Evolutionary conservation across 306 rosid species (phyloP), one percentile per base, ranked within the genome.

Genomic region (Prunus padus): DNA sequence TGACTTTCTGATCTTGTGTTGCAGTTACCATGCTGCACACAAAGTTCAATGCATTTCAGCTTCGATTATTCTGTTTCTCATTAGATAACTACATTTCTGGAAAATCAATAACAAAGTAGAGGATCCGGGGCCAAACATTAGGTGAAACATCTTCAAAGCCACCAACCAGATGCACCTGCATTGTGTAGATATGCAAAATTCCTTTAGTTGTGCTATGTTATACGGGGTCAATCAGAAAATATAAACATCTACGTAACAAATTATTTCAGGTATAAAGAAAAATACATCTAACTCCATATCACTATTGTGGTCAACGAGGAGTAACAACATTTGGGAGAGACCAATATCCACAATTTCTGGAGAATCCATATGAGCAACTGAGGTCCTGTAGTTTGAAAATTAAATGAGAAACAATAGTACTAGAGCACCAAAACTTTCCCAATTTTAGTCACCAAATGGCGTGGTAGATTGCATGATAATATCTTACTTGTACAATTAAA

Each of bases 331-430:
- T 66, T 94, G 98, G 63, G 89, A 82, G 71, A 94, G 74, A 60
- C 97, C 98, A 66, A 4, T 84, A 71, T 88, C 93, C 65, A 94
- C 93, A 82, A 92, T 71, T 0, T 82, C 10, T 12, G 96, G 95
- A 63, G 94, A 94, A 84, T 92, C 98, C 89, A 94, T 74, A 85
- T 91, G 98, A 0, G 93, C 88, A 81, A 94, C 84, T 9, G 97
- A 88, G 18, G 85, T 86, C 91, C 96, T 90, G 86, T 70, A 57
- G 28, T 40, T 50, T 15, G 69, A 67, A 55, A 75, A n/a, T 20
- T 83, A 65, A 55, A 57, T 52, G 61, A 80, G 47, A 66, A 63
- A 28, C 20, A 15, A 28, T 13, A 61, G 66, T 61, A 61, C 4
- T 3, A 61, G 13, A 26, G 66, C 42, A 28, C n/a, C 66, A 61